Base-by-base conservation (phyloP, 1,139 yeast genomes). In the Hemisphaericaspora xylofermentans region DNA sequence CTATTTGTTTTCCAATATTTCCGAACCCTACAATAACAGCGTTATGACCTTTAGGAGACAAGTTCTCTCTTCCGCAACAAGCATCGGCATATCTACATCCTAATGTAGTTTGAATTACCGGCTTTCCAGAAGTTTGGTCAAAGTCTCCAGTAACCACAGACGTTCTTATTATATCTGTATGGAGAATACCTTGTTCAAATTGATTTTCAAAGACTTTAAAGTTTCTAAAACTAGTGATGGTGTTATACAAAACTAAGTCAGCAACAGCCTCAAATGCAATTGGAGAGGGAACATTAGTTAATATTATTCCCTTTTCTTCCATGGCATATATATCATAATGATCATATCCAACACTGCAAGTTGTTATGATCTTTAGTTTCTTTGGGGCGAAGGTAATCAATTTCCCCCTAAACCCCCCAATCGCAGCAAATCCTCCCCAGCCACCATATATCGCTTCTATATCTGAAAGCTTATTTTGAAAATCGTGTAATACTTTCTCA, bases 1-100 rank as follows among this genome's bases (percentile, higher is more conserved):
- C 95, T 40, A 85, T 78, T 28, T 74, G 70, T 54, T 73, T 73
- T 5, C 95, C 95, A 52, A 88, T 87, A 32, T 78, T 71, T 2
- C 96, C 96, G 54, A 87, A 82, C 0, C 95, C 96, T 2, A 85
- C 78, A 33, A 88, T 74, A 4, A 86, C 81, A 1, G 73, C 91
- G 26, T 68, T 64, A 52, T 82, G 84, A 34, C 80, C 81, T 6
- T 64, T 61, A 7, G 89, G 89, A 13, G 78, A 74, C 26, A 52
- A 48, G 43, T 70, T 68, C 19, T 51, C 58, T 34, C 73, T 54
- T 6, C 63, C 59, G 24, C 63, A 64, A 14, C 72, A 60, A 17
- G 52, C 41, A 49, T 80, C 76, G 21, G 86, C 87, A 38, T 71
- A 67, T 7, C 63, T 46, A 62, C 74, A 70, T 36, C 77, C 71